Evolutionary conservation across 345 rosid species (phyloP), one percentile per base, ranked within the genome.

Genomic region (Camelina laxa): DNA sequence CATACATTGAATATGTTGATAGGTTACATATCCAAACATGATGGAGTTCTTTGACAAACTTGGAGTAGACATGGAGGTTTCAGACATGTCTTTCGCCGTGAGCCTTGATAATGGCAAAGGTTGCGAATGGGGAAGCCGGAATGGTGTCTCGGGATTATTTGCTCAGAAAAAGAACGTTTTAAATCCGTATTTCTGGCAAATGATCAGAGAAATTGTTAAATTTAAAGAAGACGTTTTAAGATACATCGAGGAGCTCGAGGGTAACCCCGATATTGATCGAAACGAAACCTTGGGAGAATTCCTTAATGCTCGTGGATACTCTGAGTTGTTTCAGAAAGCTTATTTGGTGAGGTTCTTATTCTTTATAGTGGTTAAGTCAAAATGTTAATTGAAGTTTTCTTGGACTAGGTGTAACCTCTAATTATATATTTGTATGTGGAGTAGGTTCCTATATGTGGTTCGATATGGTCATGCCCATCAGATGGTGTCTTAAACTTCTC

Each of bases 21-120:
- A 93, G 98, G 97, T 93, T 22, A 91, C 93, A 2, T 91, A 89
- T 81, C 98, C 98, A 65, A 93, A 93, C 73, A 91, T 88, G 98
- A 84, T 89, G 93, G 93, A 91, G 35, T 85, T 91, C 66, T 93
- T 91, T 35, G 97, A 93, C 84, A 84, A 39, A 21, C 92, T 89
- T 16, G 94, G 94, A 58, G 85, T 91, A 36, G 96, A 89, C 2
- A 88, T 91, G 97, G 96, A 89, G 79, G 22, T 78, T 19, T 89
- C 93, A 2, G 97, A 89, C 70, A 87, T 90, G 98, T 89, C 98
- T 22, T 88, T 93, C 51, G 79, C 98, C 0, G 96, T 88, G 13
- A 93, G 98, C 83, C 81, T 89, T 65, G 92, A 93, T 10, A 67
- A 81, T 39, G 96, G 97, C 21, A 66, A 45, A 51, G 97, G 97